These are phyloP conservation scores for Arachis stenosperma DNA, from an alignment of 306 rosid genomes.

Conservation along the genomic window DNA sequence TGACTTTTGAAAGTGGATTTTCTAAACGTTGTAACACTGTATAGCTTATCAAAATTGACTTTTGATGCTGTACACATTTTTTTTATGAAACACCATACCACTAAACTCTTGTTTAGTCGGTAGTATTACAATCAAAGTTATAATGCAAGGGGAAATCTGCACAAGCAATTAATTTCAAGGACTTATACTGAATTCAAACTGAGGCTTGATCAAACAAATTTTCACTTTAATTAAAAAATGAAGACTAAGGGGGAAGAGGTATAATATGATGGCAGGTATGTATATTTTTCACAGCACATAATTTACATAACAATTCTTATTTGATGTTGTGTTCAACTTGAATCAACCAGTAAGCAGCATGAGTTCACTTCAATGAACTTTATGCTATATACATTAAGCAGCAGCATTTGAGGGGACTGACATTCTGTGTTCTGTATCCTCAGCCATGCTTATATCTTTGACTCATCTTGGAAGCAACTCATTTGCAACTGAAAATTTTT, in stretches of 20 bases:
- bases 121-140: background rate
- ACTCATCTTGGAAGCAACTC: slow-evolving; percentile 36
- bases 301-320: slow-evolving; percentile 23
- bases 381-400: slow-evolving; percentile 13
- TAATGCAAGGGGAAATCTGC: background rate
- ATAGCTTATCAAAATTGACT: too few species aligned
- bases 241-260: slow-evolving; percentile 3
- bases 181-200: slow-evolving; percentile 11
- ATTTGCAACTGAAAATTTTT: slow-evolving; percentile 32
- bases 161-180: background rate
- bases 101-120: background rate
- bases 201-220: background rate
- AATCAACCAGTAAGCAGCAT: slow-evolving; percentile 28
- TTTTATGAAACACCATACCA: background rate
- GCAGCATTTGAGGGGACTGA: slow-evolving; percentile 31
- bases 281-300: slow-evolving; percentile 2
- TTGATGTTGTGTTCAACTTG: slow-evolving; percentile 22
- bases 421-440: slow-evolving; percentile 22
- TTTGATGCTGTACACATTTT: too few species aligned
- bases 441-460: slow-evolving; percentile 39
- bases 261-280: background rate
- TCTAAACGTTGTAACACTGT: too few species aligned
- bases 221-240: background rate
- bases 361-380: slow-evolving; percentile 43
- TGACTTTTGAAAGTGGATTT: too few species aligned